These are phyloP conservation scores for Hyaloscypha bicolor DNA, from an alignment of 495 filamentous ascomycete genomes.

Conservation along the genomic window DNA sequence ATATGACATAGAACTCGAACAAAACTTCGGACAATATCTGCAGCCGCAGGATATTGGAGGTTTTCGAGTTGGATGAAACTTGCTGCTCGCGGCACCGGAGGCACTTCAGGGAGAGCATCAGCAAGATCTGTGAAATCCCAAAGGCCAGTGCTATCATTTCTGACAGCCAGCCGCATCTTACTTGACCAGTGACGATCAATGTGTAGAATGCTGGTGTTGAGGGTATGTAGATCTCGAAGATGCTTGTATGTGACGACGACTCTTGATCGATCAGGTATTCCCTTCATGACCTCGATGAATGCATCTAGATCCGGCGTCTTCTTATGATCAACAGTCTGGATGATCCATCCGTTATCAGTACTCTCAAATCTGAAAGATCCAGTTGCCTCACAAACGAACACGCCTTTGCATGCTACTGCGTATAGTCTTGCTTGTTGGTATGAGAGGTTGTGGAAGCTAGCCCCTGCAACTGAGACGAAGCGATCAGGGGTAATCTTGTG, in stretches of 20 bases:
- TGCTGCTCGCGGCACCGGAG: slow-evolving; percentile 73
- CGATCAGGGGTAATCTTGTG: slow-evolving; percentile 95
- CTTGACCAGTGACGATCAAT: slow-evolving; percentile 94
- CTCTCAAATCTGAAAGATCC: slow-evolving; percentile 95
- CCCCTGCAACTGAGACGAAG: slow-evolving; percentile 91
- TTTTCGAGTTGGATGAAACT: slow-evolving; percentile 90
- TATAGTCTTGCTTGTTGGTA: slow-evolving; percentile 96
- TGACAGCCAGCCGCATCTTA: slow-evolving; percentile 90
- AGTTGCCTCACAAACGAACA: slow-evolving; percentile 93
- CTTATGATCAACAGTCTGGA: slow-evolving; percentile 85
- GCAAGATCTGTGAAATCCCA: slow-evolving; percentile 93
- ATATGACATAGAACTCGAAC: slow-evolving; percentile 89
- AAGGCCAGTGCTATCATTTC: slow-evolving; percentile 86
- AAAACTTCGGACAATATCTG: slow-evolving; percentile 91
- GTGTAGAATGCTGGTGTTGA: slow-evolving; percentile 88
- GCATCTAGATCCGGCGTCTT: slow-evolving; percentile 82
- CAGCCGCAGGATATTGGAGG: slow-evolving; percentile 84
- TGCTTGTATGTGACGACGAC: slow-evolving; percentile 96
- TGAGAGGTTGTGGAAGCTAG: slow-evolving; percentile 91
- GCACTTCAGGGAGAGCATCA: slow-evolving; percentile 72
- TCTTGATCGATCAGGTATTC: slow-evolving; percentile 84
- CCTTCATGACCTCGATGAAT: slow-evolving; percentile 90
- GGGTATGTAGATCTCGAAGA: slow-evolving; percentile 89
- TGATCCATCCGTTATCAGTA: slow-evolving; percentile 88
- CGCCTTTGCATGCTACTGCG: slow-evolving; percentile 86